Evolutionary conservation across 257 asterid species (phyloP).

Genomic region (Solanum clarkiae): DNA sequence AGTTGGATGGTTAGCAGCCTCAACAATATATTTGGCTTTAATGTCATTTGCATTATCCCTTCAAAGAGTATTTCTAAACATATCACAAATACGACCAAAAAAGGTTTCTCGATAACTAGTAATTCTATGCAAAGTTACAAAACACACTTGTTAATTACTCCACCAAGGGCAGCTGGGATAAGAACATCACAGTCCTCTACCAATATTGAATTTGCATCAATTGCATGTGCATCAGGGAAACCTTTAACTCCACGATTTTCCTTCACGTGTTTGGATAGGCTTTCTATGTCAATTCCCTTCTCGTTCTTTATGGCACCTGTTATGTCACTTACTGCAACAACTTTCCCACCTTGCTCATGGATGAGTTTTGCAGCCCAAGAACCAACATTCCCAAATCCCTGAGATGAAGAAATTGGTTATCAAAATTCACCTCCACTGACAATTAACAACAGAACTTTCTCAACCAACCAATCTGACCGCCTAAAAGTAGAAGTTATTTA

Average conservation of each 20-base stretch:
- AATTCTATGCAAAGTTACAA: neutral
- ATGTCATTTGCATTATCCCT: constrained; percentile 73
- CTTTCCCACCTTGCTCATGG: constrained; percentile 41
- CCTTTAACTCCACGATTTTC: constrained; percentile 60
- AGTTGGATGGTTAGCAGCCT: constrained; percentile 44
- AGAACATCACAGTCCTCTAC: constrained; percentile 78
- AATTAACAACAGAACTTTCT: neutral
- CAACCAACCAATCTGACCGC: neutral
- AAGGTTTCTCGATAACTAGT: neutral
- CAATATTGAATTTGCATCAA: constrained; percentile 42
- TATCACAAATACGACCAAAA: neutral
- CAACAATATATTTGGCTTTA: constrained; percentile 55
- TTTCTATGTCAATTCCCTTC: constrained; percentile 52
- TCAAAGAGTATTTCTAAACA: neutral
- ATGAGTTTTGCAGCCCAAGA: constrained; percentile 61
- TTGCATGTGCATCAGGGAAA: constrained; percentile 39
- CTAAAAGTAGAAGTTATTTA: neutral
- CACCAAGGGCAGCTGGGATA: constrained; percentile 91
- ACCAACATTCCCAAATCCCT: constrained; percentile 66
- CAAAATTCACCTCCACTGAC: neutral
- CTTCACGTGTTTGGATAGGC: constrained; percentile 40
- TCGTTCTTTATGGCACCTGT: constrained; percentile 52
- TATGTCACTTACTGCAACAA: constrained; percentile 48
- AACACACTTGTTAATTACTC: constrained; percentile 61
- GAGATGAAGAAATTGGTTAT: neutral